Evolutionary conservation across 2,329 filamentous ascomycete genomes (phyloP).

Genomic region (Celoporthe dispersa): DNA sequence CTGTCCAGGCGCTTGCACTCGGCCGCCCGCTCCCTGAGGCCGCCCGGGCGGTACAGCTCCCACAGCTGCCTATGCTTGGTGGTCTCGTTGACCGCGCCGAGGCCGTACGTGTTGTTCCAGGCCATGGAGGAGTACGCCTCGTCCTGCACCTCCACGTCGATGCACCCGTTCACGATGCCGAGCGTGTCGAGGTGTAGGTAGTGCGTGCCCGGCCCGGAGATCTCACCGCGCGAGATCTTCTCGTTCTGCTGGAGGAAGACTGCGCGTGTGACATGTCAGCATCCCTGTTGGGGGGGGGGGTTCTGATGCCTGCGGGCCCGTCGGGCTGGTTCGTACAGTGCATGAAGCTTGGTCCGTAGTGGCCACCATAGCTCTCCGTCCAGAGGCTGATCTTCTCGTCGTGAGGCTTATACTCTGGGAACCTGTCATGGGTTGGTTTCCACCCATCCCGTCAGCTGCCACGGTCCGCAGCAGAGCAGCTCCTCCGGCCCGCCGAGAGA

Average conservation of each 20-base stretch:
- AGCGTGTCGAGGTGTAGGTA: conserved; percentile 30
- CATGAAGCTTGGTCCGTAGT: conserved; percentile 48
- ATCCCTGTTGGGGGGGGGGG: conserved; percentile 37
- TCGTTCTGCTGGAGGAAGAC: conserved; percentile 33
- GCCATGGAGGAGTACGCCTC: conserved; percentile 25
- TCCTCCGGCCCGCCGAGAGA: no score
- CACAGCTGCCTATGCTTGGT: conserved; percentile 50
- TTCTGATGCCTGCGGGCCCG: no score
- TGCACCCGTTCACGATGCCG: conserved; percentile 28
- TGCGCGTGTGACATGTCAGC: conserved; percentile 23
- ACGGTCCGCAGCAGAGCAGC: neutral
- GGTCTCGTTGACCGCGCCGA: conserved; percentile 54
- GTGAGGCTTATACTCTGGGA: conserved; percentile 52
- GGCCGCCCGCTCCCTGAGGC: conserved; percentile 54
- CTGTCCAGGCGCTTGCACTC: conserved; percentile 48
- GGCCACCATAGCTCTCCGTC: conserved; percentile 39
- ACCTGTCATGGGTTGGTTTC: conserved; percentile 35
- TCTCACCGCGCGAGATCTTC: conserved; percentile 26
- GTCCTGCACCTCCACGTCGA: conserved; percentile 17
- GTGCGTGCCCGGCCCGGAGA: conserved; percentile 25
- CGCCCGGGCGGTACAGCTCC: conserved; percentile 48
- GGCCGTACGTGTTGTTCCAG: conserved; percentile 52
- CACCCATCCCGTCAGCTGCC: neutral
- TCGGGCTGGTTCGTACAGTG: conserved; percentile 10
- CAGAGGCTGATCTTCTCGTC: conserved; percentile 44